Evolutionary conservation across 495 filamentous ascomycete genomes (phyloP).

Genomic region (Cudoniella acicularis): DNA sequence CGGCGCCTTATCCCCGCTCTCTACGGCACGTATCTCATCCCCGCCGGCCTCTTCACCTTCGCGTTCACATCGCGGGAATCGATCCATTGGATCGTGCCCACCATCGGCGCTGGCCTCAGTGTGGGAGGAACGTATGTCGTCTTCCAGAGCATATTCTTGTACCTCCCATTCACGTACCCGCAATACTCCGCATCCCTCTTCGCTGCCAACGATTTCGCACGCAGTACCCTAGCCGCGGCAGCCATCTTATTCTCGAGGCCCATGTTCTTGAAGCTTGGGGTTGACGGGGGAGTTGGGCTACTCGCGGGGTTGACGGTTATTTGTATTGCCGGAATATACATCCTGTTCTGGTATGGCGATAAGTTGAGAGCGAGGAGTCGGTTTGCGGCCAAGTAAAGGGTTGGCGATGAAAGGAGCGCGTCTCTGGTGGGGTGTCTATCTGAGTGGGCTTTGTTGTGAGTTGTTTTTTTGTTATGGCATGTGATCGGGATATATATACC

Average conservation of each 20-base stretch:
- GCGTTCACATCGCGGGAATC: slow-evolving; percentile 50
- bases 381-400: slow-evolving; percentile 30
- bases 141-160: slow-evolving; percentile 71
- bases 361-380: slow-evolving; percentile 28
- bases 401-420: slow-evolving; percentile 5
- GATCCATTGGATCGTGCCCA: slow-evolving; percentile 53
- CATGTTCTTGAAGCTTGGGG: slow-evolving; percentile 32
- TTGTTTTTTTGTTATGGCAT: neutral
- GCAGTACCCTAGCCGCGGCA: slow-evolving; percentile 44
- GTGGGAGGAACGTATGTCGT: slow-evolving; percentile 48
- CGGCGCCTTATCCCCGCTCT: slow-evolving; percentile 49
- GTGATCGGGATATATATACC: slow-evolving; percentile 11
- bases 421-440: neutral
- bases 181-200: slow-evolving; percentile 53
- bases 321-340: slow-evolving; percentile 21
- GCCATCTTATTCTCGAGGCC: slow-evolving; percentile 43
- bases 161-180: slow-evolving; percentile 44
- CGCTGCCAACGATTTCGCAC: slow-evolving; percentile 49
- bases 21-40: slow-evolving; percentile 43
- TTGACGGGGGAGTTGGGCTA: slow-evolving; percentile 44
- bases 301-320: slow-evolving; percentile 37
- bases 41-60: slow-evolving; percentile 57
- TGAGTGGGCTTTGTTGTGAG: neutral
- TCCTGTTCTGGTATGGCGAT: slow-evolving; percentile 5
- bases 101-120: slow-evolving; percentile 43